phyloP scores from a whole-genome alignment of 2,329 filamentous ascomycete species.

The Paraconiothyrium sp. region DNA sequence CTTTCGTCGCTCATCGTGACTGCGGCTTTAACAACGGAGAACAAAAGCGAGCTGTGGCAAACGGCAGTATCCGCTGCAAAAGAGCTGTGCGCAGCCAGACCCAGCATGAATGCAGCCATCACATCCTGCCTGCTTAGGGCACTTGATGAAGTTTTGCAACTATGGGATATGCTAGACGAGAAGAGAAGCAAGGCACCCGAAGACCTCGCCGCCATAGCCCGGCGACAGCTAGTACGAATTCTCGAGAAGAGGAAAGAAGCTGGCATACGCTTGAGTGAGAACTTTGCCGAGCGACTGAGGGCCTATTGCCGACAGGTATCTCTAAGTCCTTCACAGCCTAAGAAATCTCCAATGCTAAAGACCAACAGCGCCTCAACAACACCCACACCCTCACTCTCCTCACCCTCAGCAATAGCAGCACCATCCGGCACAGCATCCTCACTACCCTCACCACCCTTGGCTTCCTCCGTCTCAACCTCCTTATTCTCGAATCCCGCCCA shows the following conservation, averaged over 20 bases:
- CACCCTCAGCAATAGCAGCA: slow-evolving; percentile 62
- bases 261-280: slow-evolving; percentile 8
- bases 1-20: slow-evolving; percentile 58
- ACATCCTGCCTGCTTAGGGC: slow-evolving; percentile 60
- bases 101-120: slow-evolving; percentile 66
- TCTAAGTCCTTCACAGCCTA: not conserved
- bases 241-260: slow-evolving; percentile 18
- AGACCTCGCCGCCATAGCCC: slow-evolving; percentile 19
- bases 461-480: slow-evolving; percentile 60
- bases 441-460: slow-evolving; percentile 49
- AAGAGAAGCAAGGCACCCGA: slow-evolving; percentile 9
- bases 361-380: slow-evolving; percentile 6
- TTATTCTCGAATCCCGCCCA: slow-evolving; percentile 73
- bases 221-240: slow-evolving; percentile 19
- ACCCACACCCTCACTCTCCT: slow-evolving; percentile 29
- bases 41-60: slow-evolving; percentile 62
- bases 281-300: slow-evolving; percentile 21
- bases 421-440: slow-evolving; percentile 62
- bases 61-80: slow-evolving; percentile 71
- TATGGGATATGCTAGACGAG: slow-evolving; percentile 15
- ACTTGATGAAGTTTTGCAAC: slow-evolving; percentile 53
- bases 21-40: slow-evolving; percentile 26
- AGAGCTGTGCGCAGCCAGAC: slow-evolving; percentile 62
- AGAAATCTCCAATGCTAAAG: not conserved
- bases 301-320: slow-evolving; percentile 8